phyloP scores from a whole-genome alignment of 345 rosid genomes.

The Rhodamnia rubescens region DNA sequence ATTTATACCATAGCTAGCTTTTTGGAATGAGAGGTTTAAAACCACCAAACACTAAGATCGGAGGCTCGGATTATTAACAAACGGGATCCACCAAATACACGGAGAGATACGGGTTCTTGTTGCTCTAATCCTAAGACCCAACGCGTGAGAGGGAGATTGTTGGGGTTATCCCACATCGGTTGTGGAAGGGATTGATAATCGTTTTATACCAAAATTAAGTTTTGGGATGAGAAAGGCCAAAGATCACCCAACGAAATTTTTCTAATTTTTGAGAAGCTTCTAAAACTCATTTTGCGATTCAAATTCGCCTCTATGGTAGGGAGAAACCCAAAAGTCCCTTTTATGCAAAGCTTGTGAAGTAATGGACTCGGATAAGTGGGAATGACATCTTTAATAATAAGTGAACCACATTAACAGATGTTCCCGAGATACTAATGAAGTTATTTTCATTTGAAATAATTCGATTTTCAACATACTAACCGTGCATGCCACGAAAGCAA shows the following conservation, averaged over 20 bases:
- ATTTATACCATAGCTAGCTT: too few relatives aligned
- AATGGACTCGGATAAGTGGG: neutral
- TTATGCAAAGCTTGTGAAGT: neutral
- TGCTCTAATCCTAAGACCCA: too few relatives aligned
- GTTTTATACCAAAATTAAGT: too few relatives aligned
- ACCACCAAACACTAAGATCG: too few relatives aligned
- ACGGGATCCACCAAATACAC: too few relatives aligned
- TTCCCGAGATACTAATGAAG: neutral
- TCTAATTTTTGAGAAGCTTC: neutral
- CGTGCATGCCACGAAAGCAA: neutral
- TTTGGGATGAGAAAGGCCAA: too few relatives aligned
- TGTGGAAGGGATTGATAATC: too few relatives aligned
- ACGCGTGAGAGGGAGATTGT: too few relatives aligned
- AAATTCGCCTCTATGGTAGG: neutral
- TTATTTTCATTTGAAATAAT: neutral
- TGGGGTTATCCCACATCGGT: too few relatives aligned
- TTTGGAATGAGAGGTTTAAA: too few relatives aligned
- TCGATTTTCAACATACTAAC: neutral
- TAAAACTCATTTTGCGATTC: neutral
- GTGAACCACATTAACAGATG: neutral
- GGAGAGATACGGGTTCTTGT: too few relatives aligned
- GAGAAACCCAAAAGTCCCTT: neutral
- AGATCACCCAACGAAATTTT: neutral
- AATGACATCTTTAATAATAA: neutral
- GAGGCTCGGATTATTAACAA: too few relatives aligned